These are phyloP conservation scores for Exsudoporus frostii DNA, from an alignment of 768 basidiomycete species.

Conservation along the genomic window DNA sequence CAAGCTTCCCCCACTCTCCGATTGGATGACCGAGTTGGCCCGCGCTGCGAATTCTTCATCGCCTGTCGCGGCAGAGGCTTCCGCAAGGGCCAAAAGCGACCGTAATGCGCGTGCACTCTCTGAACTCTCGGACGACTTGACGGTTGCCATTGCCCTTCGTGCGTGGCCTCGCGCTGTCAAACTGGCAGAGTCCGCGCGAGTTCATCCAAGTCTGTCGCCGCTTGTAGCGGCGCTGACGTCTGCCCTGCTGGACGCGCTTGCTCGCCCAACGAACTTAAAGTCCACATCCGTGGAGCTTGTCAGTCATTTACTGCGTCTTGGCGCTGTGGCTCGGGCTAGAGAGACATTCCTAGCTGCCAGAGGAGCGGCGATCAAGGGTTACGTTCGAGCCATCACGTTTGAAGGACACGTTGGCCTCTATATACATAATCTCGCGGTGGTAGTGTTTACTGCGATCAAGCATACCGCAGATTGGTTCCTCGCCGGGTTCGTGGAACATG, in stretches of 20 bases:
- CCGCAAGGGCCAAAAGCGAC: constrained; percentile 72
- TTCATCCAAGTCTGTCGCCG: constrained; percentile 57
- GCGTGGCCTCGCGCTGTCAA: constrained; percentile 87
- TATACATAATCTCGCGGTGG: constrained; percentile 81
- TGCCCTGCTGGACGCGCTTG: constrained; percentile 70
- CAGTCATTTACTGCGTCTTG: constrained; percentile 67
- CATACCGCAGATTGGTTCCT: constrained; percentile 99
- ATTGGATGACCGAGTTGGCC: constrained; percentile 74
- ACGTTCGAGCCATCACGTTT: constrained; percentile 84
- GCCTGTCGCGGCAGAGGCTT: constrained; percentile 33
- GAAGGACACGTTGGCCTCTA: constrained; percentile 87
- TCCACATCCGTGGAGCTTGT: constrained; percentile 68
- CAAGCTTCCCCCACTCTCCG: constrained; percentile 59
- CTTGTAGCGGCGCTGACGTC: constrained; percentile 67
- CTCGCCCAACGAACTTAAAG: constrained; percentile 75
- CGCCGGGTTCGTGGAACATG: constrained; percentile 92
- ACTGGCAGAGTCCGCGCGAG: constrained; percentile 80
- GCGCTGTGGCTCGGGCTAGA: constrained; percentile 74
- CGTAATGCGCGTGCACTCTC: constrained; percentile 83
- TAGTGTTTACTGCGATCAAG: constrained; percentile 92
- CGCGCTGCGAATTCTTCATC: constrained; percentile 43
- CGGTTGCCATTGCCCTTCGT: constrained; percentile 84
- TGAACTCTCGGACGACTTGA: constrained; percentile 89
- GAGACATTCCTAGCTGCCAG: constrained; percentile 81
- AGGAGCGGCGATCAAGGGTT: constrained; percentile 64